A percentile compares a stretch with the other conserved stretches of the same genome.
Conservation (phyloP, 2,329 filamentous ascomycete genomes). For the Penicillium janthinellum region DNA sequence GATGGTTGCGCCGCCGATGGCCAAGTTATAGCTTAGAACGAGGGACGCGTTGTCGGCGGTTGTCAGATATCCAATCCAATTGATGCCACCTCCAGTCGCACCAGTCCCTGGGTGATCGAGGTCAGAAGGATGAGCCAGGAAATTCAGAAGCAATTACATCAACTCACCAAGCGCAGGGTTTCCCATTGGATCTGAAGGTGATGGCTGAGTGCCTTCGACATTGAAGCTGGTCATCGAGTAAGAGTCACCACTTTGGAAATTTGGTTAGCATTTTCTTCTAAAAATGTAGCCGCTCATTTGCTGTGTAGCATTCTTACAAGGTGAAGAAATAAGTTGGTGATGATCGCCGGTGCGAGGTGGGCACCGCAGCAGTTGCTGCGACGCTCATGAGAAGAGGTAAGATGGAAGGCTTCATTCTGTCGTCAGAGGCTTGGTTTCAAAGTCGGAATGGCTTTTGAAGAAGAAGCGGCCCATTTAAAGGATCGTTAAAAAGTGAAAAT, state of each 20-base stretch:
- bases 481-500: neutral
- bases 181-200: conserved; percentile 58
- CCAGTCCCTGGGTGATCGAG: conserved; percentile 43
- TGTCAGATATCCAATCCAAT: conserved; percentile 57
- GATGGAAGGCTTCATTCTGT: conserved; percentile 15
- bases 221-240: conserved; percentile 64
- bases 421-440: neutral
- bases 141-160: conserved; percentile 32
- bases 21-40: conserved; percentile 57
- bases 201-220: conserved; percentile 54
- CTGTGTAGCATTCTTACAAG: conserved; percentile 36
- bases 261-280: neutral
- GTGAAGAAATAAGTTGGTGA: conserved; percentile 43
- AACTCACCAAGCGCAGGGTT: conserved; percentile 53
- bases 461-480: neutral
- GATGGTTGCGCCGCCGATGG: conserved; percentile 57
- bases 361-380: conserved; percentile 21
- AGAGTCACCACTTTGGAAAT: conserved; percentile 54
- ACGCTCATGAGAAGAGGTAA: conserved; percentile 14
- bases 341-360: conserved; percentile 12
- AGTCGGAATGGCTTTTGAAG: no score
- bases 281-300: neutral
- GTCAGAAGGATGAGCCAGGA: neutral
- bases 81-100: conserved; percentile 54
- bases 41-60: conserved; percentile 51